Evolutionary conservation across 1,284 basidiomycete species (phyloP).

Genomic region (Ustilago bromivora): DNA sequence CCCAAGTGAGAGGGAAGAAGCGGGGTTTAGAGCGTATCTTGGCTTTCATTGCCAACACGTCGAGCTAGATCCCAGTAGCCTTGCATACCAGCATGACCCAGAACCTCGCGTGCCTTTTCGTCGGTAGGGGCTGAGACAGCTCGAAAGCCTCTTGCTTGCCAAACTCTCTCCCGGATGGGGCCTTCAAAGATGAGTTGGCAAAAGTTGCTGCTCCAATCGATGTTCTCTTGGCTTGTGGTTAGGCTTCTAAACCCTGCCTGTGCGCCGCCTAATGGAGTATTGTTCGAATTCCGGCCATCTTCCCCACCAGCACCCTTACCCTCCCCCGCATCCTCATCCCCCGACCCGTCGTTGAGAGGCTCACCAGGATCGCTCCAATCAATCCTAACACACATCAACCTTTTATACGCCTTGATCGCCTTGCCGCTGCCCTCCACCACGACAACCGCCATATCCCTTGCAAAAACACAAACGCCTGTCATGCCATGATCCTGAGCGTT

Average conservation of each 20-base stretch:
- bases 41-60: slow-evolving; percentile 48
- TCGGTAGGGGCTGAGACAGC: slow-evolving; percentile 81
- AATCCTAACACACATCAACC: slow-evolving; percentile 87
- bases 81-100: slow-evolving; percentile 80
- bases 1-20: neutral
- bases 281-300: neutral
- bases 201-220: slow-evolving; percentile 81
- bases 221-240: slow-evolving; percentile 51
- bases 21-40: slow-evolving; percentile 10
- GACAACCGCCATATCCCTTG: slow-evolving; percentile 87
- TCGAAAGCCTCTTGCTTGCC: slow-evolving; percentile 74
- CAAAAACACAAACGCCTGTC: slow-evolving; percentile 88
- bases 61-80: slow-evolving; percentile 96
- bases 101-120: slow-evolving; percentile 81
- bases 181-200: slow-evolving; percentile 96
- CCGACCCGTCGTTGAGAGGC: slow-evolving; percentile 71
- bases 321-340: slow-evolving; percentile 63
- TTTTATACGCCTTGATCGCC: slow-evolving; percentile 87
- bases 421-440: slow-evolving; percentile 92
- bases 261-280: slow-evolving; percentile 40
- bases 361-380: slow-evolving; percentile 87
- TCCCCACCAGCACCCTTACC: neutral
- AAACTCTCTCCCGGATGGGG: slow-evolving; percentile 79
- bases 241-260: slow-evolving; percentile 29
- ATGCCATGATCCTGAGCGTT: slow-evolving; percentile 92